phyloP scores from a whole-genome alignment of 2,329 filamentous ascomycete species.

The Hymenoscyphus fraxineus region DNA sequence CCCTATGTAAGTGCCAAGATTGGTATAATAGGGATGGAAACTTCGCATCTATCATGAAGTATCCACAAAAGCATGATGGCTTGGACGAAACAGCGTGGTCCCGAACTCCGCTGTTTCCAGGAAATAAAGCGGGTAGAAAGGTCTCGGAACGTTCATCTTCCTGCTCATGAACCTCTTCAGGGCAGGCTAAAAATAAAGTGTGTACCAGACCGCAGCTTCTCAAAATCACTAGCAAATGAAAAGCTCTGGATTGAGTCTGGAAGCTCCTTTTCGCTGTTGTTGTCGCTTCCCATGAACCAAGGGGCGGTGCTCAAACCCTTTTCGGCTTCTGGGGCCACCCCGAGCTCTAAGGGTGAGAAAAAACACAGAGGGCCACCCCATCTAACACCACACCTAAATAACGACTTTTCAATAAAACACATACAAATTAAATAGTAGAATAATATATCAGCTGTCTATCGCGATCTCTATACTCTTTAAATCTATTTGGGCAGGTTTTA shows the following conservation, averaged over 20 bases:
- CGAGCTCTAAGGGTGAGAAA: too few species aligned
- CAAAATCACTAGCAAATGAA: slow-evolving; percentile 4
- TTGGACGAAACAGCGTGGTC: slow-evolving; percentile 5
- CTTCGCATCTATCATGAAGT: neutral
- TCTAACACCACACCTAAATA: too few species aligned
- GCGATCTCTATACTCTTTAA: too few species aligned
- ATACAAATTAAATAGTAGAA: too few species aligned
- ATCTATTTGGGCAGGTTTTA: too few species aligned
- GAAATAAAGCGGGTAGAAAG: neutral
- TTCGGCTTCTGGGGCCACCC: slow-evolving; percentile 3
- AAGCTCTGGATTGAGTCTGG: neutral
- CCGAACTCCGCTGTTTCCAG: neutral
- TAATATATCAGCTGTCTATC: too few species aligned
- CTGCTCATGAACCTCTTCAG: neutral
- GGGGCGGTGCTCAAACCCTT: slow-evolving; percentile 16
- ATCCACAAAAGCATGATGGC: slow-evolving; percentile 1
- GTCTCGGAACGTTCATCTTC: slow-evolving; percentile 8
- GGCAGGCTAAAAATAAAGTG: neutral
- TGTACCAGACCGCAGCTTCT: neutral
- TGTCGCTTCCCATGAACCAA: slow-evolving; percentile 11
- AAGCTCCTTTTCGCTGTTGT: slow-evolving; percentile 7
- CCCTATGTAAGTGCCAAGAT: neutral
- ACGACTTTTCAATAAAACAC: too few species aligned
- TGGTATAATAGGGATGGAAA: slow-evolving; percentile 1
- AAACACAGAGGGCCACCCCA: too few species aligned